Base-by-base conservation (phyloP, 805 yeast species). In the Metschnikowia gruessii region DNA sequence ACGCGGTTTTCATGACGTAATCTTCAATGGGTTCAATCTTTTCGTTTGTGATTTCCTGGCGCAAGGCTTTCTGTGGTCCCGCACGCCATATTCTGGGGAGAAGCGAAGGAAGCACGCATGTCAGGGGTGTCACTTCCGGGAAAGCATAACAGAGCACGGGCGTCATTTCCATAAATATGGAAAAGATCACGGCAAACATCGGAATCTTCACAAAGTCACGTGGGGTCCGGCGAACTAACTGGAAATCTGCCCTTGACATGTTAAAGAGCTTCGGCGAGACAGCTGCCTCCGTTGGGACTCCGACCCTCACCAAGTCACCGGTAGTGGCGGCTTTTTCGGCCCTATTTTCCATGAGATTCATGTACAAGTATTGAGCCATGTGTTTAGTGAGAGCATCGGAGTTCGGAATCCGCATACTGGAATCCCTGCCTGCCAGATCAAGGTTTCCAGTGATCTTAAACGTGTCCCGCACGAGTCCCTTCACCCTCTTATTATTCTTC, bases 81-180 rank as follows among this genome's bases (percentile, higher is more conserved):
- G 51, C 57, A 46, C 45, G 62, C 69, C 65, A 65, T 40, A 61
- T 61, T 45, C 61, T 67, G 34, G 76, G 73, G 31, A 70, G 54
- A 19, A 78, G 62, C 7, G 63, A 61, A 1, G 84, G 83, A 28
- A 80, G 65, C 9, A 77, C 66, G 59, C 85, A 81, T 10, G 84
- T 80, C 65, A 74, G 74, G 9, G 85, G 83, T 0, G 82, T 74
- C 4, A 81, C 56, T 50, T 76, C 77, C 0, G 87, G 87, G 41
- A 80, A 58, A 3, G 68, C 59, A 44, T 72, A 77, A 56, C 83
- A 79, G 4, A 82, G 51, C 1, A 78, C 17, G 0, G 84, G 83
- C 0, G 84, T 77, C 42, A 65, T 56, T 53, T 82, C 87, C 56
- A 76, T 77, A 58, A 79, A 80, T 2, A 79, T 52, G 22, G 76